Percentiles rank a stretch among this genome's conserved stretches.
Evolutionary conservation across 352 stramenopile genomes (phyloP).

Genomic region (Globisporangium yorkense): DNA sequence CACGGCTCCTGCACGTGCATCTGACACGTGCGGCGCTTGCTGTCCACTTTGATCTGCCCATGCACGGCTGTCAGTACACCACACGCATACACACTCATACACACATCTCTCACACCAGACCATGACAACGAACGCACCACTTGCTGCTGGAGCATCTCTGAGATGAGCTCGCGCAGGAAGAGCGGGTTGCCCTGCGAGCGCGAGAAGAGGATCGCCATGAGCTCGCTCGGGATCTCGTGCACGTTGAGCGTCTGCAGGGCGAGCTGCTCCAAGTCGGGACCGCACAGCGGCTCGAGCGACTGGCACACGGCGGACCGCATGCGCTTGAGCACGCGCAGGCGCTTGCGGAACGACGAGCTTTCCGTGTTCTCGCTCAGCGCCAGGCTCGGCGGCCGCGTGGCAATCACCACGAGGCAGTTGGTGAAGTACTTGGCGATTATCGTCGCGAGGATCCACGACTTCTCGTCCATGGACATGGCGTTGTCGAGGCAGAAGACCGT

Average conservation of each 20-base stretch:
- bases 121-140: slow-evolving; percentile 27
- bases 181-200: slow-evolving; percentile 79
- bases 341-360: slow-evolving; percentile 72
- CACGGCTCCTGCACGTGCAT: slow-evolving; percentile 76
- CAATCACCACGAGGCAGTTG: slow-evolving; percentile 74
- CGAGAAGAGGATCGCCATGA: slow-evolving; percentile 63
- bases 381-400: slow-evolving; percentile 60
- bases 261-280: slow-evolving; percentile 53
- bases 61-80: neutral
- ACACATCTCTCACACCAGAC: neutral
- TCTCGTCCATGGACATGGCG: slow-evolving; percentile 86
- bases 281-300: slow-evolving; percentile 47
- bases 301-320: slow-evolving; percentile 46
- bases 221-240: slow-evolving; percentile 42
- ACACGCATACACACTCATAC: neutral
- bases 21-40: slow-evolving; percentile 47
- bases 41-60: slow-evolving; percentile 52
- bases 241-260: slow-evolving; percentile 64
- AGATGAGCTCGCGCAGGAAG: slow-evolving; percentile 80
- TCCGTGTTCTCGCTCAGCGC: slow-evolving; percentile 63
- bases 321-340: slow-evolving; percentile 62
- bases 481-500: slow-evolving; percentile 81
- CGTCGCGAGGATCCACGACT: slow-evolving; percentile 76
- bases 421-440: slow-evolving; percentile 86
- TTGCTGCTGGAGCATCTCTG: slow-evolving; percentile 75